phyloP scores from a whole-genome alignment of 2,329 filamentous ascomycete genomes.

The Sarocladium kiliense region DNA sequence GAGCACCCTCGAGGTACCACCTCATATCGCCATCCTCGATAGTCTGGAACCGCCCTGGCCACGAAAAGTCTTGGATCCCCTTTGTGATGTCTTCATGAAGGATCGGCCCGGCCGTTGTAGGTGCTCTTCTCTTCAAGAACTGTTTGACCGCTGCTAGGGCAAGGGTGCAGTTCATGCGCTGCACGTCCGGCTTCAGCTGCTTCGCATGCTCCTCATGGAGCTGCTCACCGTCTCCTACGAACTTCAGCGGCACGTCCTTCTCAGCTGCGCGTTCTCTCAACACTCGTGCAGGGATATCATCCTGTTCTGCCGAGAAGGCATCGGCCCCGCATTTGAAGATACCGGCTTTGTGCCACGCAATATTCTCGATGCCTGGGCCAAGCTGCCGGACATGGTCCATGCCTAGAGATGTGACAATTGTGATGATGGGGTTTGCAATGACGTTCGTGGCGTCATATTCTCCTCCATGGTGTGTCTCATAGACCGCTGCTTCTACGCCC shows the following conservation, averaged over 20 bases:
- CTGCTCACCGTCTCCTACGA: conserved; percentile 18
- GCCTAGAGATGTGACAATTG: conserved; percentile 39
- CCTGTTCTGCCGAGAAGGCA: conserved; percentile 28
- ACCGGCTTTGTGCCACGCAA: conserved; percentile 48
- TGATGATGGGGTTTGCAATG: conserved; percentile 34
- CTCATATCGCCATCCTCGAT: conserved; percentile 16
- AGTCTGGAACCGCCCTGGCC: conserved; percentile 28
- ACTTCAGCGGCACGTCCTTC: conserved; percentile 21
- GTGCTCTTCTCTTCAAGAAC: conserved; percentile 19
- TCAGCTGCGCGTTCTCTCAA: conserved; percentile 29
- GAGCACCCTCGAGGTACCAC: conserved; percentile 38
- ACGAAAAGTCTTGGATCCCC: conserved; percentile 21
- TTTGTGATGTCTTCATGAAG: conserved; percentile 17
- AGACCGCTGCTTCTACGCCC: conserved; percentile 37
- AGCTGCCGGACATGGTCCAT: conserved; percentile 41
- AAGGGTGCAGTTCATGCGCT: conserved; percentile 26
- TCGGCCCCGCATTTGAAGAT: conserved; percentile 37
- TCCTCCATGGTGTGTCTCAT: conserved; percentile 40
- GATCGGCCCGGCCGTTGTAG: conserved; percentile 12
- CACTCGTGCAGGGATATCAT: conserved; percentile 23
- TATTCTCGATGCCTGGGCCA: conserved; percentile 38
- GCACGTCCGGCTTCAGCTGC: conserved; percentile 19
- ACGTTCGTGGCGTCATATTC: conserved; percentile 45
- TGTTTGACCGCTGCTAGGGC: conserved; percentile 19
- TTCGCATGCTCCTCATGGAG: background rate